These are phyloP conservation scores for Botryosphaeria dothidea DNA, from an alignment of 2,329 filamentous ascomycete species.

Conservation along the genomic window DNA sequence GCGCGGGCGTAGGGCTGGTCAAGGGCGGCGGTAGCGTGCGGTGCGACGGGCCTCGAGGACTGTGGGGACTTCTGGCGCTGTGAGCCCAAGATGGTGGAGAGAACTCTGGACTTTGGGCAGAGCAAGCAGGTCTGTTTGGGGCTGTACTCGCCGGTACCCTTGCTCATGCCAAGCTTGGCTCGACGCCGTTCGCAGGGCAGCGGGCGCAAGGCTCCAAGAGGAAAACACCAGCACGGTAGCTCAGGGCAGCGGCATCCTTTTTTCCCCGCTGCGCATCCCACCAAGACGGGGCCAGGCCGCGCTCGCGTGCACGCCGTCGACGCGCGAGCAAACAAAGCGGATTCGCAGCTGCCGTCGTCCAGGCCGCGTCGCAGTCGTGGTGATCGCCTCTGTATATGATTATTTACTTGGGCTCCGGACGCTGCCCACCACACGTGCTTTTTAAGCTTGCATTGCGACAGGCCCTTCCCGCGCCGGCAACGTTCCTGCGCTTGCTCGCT, in stretches of 20 bases:
- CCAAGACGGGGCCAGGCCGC: background rate
- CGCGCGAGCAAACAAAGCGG: background rate
- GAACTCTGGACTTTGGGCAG: constrained; percentile 6
- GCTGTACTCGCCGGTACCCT: background rate
- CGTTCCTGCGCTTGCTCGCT: constrained; percentile 24
- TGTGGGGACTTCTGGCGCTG: background rate
- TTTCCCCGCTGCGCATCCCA: background rate
- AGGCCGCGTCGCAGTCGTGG: background rate
- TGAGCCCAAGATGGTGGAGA: constrained; percentile 7
- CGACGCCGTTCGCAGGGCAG: constrained; percentile 9
- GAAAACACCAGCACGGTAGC: background rate
- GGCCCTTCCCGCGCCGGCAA: background rate
- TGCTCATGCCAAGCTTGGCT: constrained; percentile 7
- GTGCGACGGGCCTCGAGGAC: background rate
- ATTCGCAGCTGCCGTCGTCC: background rate
- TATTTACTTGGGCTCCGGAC: background rate
- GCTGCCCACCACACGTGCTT: background rate
- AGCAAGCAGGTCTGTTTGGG: constrained; percentile 2
- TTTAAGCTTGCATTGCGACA: background rate
- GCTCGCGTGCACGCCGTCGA: background rate
- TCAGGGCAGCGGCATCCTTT: background rate
- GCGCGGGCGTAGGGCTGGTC: constrained; percentile 8
- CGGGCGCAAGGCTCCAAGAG: constrained; percentile 1
- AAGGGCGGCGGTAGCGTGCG: background rate
- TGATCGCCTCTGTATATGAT: background rate